Evolutionary conservation across 306 rosid species (phyloP).

Genomic region (Arachis hypogaea): DNA sequence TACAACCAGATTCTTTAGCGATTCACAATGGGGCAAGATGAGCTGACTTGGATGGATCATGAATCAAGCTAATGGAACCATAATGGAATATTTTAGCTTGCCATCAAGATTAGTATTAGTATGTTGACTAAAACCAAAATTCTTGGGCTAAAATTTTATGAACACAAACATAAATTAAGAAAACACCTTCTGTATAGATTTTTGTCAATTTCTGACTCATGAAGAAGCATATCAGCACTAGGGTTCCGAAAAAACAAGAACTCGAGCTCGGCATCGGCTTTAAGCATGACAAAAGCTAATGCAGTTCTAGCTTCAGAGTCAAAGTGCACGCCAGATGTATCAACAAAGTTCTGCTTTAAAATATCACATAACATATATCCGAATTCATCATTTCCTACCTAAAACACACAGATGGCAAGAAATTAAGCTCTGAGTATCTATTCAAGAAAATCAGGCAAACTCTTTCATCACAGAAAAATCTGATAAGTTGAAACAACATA

Average conservation of each 20-base stretch:
- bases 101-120: slow-evolving; percentile 30
- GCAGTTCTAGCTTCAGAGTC: slow-evolving; percentile 87
- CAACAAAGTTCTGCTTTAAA: slow-evolving; percentile 72
- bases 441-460: slow-evolving; percentile 6
- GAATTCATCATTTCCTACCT: slow-evolving; percentile 94
- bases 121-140: not conserved
- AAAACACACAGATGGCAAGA: slow-evolving; percentile 18
- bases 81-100: slow-evolving; percentile 86
- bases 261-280: slow-evolving; percentile 91
- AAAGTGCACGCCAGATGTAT: slow-evolving; percentile 72
- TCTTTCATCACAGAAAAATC: not conserved
- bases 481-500: too few species aligned
- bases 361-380: slow-evolving; percentile 80
- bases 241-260: slow-evolving; percentile 94
- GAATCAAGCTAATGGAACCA: slow-evolving; percentile 93
- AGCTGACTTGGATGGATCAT: slow-evolving; percentile 78
- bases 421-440: not conserved
- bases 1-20: slow-evolving; percentile 76
- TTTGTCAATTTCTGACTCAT: slow-evolving; percentile 73
- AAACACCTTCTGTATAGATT: slow-evolving; percentile 64
- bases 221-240: slow-evolving; percentile 97
- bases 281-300: slow-evolving; percentile 85
- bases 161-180: slow-evolving; percentile 2
- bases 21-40: slow-evolving; percentile 82
- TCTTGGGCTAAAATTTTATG: slow-evolving; percentile 3